Conservation (phyloP, 176 grass and related monocot genomes). For the Eleusine coracana region DNA sequence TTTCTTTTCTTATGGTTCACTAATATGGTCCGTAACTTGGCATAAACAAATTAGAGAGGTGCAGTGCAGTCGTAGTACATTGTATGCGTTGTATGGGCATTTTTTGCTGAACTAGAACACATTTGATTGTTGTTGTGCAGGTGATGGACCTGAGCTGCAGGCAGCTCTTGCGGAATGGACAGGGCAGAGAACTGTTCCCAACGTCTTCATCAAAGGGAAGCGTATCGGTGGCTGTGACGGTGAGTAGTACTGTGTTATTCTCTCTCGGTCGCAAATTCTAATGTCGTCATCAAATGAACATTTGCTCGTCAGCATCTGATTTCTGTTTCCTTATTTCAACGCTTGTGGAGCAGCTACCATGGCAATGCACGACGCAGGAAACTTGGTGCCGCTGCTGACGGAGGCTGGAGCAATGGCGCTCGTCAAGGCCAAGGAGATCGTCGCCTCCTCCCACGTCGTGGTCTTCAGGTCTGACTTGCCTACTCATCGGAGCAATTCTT, state of each 20-base stretch:
- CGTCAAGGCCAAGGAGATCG: conserved; percentile 58
- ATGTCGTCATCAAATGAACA: neutral
- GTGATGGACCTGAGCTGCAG: conserved; percentile 61
- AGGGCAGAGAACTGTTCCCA: conserved; percentile 61
- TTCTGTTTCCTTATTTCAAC: neutral
- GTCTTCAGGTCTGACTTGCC: conserved; percentile 50
- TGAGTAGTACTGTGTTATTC: neutral
- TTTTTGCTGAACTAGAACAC: neutral
- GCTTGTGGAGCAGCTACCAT: conserved; percentile 25
- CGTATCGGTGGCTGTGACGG: conserved; percentile 62
- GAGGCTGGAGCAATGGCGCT: conserved; percentile 68
- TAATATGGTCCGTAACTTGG: no score
- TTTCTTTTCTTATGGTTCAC: neutral
- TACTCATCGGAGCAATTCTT: neutral
- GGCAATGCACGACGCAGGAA: conserved; percentile 46
- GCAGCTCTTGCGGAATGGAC: conserved; percentile 57
- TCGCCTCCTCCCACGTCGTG: conserved; percentile 47
- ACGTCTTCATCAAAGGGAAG: conserved; percentile 66
- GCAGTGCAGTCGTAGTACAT: neutral
- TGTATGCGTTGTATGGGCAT: neutral
- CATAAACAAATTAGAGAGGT: no score
- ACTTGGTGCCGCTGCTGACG: conserved; percentile 57
- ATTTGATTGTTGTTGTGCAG: conserved; percentile 1
- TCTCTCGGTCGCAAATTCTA: neutral
- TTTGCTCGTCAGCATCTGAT: neutral